phyloP scores from a whole-genome alignment of 371 early-diverging fungal species.

The Mortierella sp. region DNA sequence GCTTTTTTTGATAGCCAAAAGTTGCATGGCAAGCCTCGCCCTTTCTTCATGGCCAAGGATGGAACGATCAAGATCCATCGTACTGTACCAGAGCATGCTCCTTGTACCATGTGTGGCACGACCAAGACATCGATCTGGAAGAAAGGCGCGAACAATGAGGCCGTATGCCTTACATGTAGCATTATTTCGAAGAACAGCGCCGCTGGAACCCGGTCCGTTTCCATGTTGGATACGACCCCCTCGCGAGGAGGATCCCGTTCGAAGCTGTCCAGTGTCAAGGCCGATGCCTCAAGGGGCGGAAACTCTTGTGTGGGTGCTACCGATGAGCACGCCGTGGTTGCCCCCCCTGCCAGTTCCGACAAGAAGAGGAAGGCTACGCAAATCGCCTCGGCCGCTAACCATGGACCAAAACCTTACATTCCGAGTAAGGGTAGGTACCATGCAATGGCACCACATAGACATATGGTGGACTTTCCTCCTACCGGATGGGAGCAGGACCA shows the following conservation, averaged over 20 bases:
- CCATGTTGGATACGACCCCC: too few species aligned
- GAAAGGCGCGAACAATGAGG: constrained; percentile 7
- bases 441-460: background rate
- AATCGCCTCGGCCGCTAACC: background rate
- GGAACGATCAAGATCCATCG: constrained; percentile 51
- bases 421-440: background rate
- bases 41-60: constrained; percentile 40
- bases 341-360: constrained; percentile 6
- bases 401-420: background rate
- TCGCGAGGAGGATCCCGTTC: background rate
- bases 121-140: constrained; percentile 33
- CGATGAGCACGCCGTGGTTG: background rate
- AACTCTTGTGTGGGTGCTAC: too few species aligned
- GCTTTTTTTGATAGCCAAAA: constrained; percentile 19
- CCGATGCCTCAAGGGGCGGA: too few species aligned
- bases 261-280: background rate
- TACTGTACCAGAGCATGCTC: constrained; percentile 21
- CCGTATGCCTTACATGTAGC: constrained; percentile 26
- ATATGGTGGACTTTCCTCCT: background rate
- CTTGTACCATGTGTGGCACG: constrained; percentile 24
- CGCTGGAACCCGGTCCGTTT: background rate
- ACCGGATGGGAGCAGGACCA: background rate
- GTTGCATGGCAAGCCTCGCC: constrained; percentile 38
- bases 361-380: constrained; percentile 3
- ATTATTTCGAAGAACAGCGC: constrained; percentile 5